Conservation (phyloP, 2,329 filamentous ascomycete genomes). For the Phaeosphaeriaceae sp. region DNA sequence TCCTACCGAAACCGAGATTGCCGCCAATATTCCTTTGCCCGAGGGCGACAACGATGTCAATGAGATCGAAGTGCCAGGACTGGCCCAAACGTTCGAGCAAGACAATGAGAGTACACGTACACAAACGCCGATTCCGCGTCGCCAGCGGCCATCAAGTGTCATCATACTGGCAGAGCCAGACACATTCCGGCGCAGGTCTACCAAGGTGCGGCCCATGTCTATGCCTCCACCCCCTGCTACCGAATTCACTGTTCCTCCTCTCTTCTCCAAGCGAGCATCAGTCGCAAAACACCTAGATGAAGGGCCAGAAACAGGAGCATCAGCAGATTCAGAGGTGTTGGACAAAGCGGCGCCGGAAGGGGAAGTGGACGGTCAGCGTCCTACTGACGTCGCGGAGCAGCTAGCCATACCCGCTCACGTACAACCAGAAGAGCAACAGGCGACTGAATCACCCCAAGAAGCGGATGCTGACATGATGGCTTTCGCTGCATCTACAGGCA, state of each 20-base stretch:
- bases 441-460: slow-evolving; percentile 15
- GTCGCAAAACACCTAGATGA: not conserved
- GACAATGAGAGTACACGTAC: slow-evolving; percentile 39
- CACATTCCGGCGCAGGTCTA: slow-evolving; percentile 22
- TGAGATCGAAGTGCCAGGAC: slow-evolving; percentile 81
- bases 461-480: slow-evolving; percentile 40
- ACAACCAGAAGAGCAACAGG: not conserved
- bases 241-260: slow-evolving; percentile 26
- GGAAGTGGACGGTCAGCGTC: slow-evolving; percentile 19
- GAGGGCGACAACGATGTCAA: slow-evolving; percentile 72
- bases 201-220: slow-evolving; percentile 37
- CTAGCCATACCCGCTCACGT: slow-evolving; percentile 19
- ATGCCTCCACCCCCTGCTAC: slow-evolving; percentile 35
- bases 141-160: slow-evolving; percentile 39
- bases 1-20: slow-evolving; percentile 54
- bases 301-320: not conserved
- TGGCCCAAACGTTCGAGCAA: slow-evolving; percentile 71
- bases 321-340: not conserved
- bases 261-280: not conserved
- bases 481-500: slow-evolving; percentile 41
- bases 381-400: slow-evolving; percentile 30
- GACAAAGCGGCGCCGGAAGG: not conserved
- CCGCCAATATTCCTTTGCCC: slow-evolving; percentile 73
- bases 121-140: slow-evolving; percentile 34
- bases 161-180: slow-evolving; percentile 36